A percentile compares a stretch with the other conserved stretches of the same genome.
phyloP scores from a whole-genome alignment of 2,329 filamentous ascomycete species.

The Cadophora sp. region DNA sequence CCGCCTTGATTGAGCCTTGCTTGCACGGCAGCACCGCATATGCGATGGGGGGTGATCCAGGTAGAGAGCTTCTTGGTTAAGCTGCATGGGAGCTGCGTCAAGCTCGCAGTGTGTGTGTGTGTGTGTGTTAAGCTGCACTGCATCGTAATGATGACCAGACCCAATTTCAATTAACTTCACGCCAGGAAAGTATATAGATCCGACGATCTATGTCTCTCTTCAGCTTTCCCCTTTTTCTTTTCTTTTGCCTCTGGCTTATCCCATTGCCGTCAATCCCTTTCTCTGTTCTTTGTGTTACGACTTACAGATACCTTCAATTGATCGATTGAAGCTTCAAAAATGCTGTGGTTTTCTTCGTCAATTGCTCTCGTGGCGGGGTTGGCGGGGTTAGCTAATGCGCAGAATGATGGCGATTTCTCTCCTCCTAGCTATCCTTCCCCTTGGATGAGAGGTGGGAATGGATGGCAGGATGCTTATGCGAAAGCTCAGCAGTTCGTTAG shows the following conservation, averaged over 20 bases:
- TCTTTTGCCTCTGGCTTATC: background rate
- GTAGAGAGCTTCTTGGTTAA: constrained; percentile 4
- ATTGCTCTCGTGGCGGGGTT: constrained; percentile 32
- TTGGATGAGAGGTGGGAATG: constrained; percentile 44
- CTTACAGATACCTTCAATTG: too few species aligned
- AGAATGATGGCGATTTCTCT: constrained; percentile 38
- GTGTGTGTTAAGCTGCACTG: background rate
- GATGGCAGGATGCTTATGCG: constrained; percentile 73
- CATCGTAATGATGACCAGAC: background rate
- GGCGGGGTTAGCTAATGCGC: constrained; percentile 34
- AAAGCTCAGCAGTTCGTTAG: constrained; percentile 74
- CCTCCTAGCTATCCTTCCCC: constrained; percentile 46
- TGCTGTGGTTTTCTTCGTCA: constrained; percentile 35
- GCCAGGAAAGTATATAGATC: constrained; percentile 20
- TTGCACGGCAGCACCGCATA: constrained; percentile 19
- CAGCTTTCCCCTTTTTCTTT: background rate
- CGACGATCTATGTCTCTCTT: background rate
- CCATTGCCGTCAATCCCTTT: background rate
- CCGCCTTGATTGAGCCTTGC: background rate
- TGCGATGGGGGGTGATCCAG: constrained; percentile 5
- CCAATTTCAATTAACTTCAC: constrained; percentile 9
- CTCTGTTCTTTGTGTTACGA: background rate
- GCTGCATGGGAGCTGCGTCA: constrained; percentile 14
- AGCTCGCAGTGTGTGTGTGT: too few species aligned
- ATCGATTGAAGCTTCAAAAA: constrained; percentile 20